Evolutionary conservation across 2,329 filamentous ascomycete genomes (phyloP), one percentile per base, ranked within the genome.

Genomic region (Paecilomyces sp.): DNA sequence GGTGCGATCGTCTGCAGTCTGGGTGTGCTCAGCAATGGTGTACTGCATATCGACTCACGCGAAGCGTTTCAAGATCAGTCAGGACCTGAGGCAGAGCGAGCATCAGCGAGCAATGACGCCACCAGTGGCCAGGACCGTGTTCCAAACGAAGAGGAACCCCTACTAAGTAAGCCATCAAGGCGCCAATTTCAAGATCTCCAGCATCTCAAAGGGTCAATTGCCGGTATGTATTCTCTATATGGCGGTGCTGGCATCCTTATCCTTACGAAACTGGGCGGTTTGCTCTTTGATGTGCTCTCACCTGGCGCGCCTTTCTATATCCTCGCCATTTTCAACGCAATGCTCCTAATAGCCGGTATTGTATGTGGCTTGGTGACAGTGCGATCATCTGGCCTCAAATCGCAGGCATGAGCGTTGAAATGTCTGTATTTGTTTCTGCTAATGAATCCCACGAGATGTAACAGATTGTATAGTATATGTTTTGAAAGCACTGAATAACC

Each of bases 1-100:
- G 94, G 93, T 1, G 89, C 92, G 11, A 97, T 99, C 61, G 94
- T 99, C 0, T 97, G 92, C 77, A 96, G 91, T 64, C 83, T 99
- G n/a, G 92, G 90, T 0, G 85, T 94, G 0, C 82, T 99, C 2
- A 91, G 91, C 41, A 86, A 86, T 15, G 92, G 92, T 3, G 88
- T 97, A 24, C 80, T 95, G 74, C 65, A 77, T 51, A 67, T 70
- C 60, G 63, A 60, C n/a, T 60, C 56, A 30, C 41, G n/a, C 58
- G 8, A 28, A 33, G 47, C 15, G 33, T 52, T 34, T 15, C n/a
- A 47, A 18, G 41, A 47, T 9, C 41, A 9, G 41, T 18, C 33
- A 47, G 22, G 31, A 31, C 59, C 22, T 57, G 64, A 34, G 58
- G 47, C n/a, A 30, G 56, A 22, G 6, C 22, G 18, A 3, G n/a